phyloP scores from a whole-genome alignment of 345 rosid species.

The Pugionium cornutum region DNA sequence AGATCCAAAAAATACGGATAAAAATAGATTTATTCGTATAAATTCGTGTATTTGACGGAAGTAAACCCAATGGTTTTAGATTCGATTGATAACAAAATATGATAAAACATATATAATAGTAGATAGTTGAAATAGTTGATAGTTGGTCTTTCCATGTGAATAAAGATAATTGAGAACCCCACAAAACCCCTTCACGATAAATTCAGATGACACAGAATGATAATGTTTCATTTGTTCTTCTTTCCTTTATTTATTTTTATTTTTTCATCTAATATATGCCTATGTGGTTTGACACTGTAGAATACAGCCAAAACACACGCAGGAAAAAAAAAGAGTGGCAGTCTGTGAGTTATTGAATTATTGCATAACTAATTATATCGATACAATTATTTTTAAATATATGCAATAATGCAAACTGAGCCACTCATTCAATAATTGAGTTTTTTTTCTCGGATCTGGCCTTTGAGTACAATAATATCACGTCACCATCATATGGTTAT shows the following conservation, averaged over 20 bases:
- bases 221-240: conserved; percentile 22
- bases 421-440: conserved; percentile 38
- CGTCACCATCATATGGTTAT: conserved; percentile 28
- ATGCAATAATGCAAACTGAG: conserved; percentile 8
- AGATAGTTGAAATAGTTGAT: neutral
- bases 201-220: conserved; percentile 27
- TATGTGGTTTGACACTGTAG: neutral
- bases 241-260: conserved; percentile 20
- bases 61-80: neutral
- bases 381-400: neutral
- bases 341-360: conserved; percentile 13
- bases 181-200: conserved; percentile 31
- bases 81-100: neutral
- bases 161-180: conserved; percentile 16
- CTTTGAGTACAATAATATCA: conserved; percentile 22
- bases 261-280: neutral
- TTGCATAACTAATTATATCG: conserved; percentile 2
- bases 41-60: too few species aligned
- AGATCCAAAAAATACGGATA: too few species aligned
- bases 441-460: neutral
- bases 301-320: conserved; percentile 9
- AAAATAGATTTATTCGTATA: too few species aligned
- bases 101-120: neutral
- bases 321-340: conserved; percentile 10
- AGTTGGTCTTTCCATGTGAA: conserved; percentile 35